phyloP scores from a whole-genome alignment of 2,329 filamentous ascomycete species.

The Exophiala aquamarina region DNA sequence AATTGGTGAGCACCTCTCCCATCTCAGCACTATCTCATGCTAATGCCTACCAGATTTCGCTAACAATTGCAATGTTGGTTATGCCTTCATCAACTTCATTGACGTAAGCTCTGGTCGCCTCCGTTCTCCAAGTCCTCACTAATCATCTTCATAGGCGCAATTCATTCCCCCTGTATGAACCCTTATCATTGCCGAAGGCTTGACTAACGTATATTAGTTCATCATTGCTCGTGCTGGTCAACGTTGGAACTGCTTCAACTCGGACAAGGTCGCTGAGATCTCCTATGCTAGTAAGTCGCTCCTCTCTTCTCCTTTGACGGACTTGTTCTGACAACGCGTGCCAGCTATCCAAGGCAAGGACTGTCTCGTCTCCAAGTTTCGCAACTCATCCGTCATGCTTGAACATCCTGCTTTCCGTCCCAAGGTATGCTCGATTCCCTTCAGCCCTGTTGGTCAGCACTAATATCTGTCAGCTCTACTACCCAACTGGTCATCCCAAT shows the following conservation, averaged over 20 bases:
- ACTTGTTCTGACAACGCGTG: slow-evolving; percentile 12
- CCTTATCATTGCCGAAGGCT: neutral
- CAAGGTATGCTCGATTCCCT: slow-evolving; percentile 57
- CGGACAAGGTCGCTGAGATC: slow-evolving; percentile 81
- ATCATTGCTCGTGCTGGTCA: slow-evolving; percentile 69
- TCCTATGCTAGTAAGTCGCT: slow-evolving; percentile 82
- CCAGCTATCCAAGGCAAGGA: slow-evolving; percentile 88
- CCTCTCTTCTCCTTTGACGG: neutral
- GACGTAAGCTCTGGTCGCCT: no score
- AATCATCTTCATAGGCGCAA: slow-evolving; percentile 16
- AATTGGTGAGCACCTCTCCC: slow-evolving; percentile 57
- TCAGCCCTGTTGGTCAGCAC: slow-evolving; percentile 3
- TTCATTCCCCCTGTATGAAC: slow-evolving; percentile 22
- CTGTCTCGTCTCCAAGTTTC: slow-evolving; percentile 89
- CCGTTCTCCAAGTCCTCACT: slow-evolving; percentile 7
- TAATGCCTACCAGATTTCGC: slow-evolving; percentile 60
- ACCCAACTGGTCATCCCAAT: slow-evolving; percentile 49
- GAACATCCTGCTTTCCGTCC: slow-evolving; percentile 80
- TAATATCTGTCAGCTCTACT: slow-evolving; percentile 49
- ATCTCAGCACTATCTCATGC: neutral
- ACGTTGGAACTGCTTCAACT: slow-evolving; percentile 76
- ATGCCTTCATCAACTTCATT: slow-evolving; percentile 94
- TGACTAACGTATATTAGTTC: slow-evolving; percentile 64
- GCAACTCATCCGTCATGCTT: slow-evolving; percentile 94
- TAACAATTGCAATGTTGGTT: slow-evolving; percentile 88